Evolutionary conservation across 2,329 filamentous ascomycete species (phyloP).

Genomic region (Shiraia sp.): DNA sequence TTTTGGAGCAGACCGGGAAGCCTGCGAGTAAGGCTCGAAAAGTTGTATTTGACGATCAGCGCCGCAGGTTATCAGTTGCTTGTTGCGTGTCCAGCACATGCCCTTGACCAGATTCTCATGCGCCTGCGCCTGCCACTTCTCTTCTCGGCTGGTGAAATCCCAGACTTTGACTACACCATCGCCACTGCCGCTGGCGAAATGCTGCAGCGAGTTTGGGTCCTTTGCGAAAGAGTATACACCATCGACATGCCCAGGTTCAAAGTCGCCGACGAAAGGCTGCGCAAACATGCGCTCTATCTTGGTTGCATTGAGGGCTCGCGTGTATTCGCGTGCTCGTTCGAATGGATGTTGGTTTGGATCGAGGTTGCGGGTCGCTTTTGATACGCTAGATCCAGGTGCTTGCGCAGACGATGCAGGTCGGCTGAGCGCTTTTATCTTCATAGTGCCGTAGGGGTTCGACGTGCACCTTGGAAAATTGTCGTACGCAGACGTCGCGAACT

Average conservation of each 20-base stretch:
- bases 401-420: constrained; percentile 68
- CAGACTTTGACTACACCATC: constrained; percentile 95
- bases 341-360: constrained; percentile 89
- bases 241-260: constrained; percentile 90
- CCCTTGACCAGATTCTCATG: constrained; percentile 95
- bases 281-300: constrained; percentile 94
- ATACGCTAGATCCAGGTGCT: constrained; percentile 67
- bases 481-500: constrained; percentile 16
- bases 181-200: constrained; percentile 52
- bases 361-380: constrained; percentile 70
- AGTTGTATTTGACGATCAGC: constrained; percentile 86
- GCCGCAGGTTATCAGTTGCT: constrained; percentile 83
- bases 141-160: constrained; percentile 74
- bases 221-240: constrained; percentile 62
- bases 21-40: constrained; percentile 83
- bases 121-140: constrained; percentile 77
- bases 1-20: constrained; percentile 69
- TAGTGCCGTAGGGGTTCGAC: constrained; percentile 23
- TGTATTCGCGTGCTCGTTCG: constrained; percentile 86
- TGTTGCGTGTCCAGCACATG: constrained; percentile 83
- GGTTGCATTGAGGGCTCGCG: constrained; percentile 76
- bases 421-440: constrained; percentile 62
- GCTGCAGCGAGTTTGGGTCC: constrained; percentile 52
- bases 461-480: constrained; percentile 3
- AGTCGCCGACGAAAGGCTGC: constrained; percentile 79